Base-by-base conservation (phyloP, 2,329 filamentous ascomycete genomes). In the Colletotrichum destructivum region DNA sequence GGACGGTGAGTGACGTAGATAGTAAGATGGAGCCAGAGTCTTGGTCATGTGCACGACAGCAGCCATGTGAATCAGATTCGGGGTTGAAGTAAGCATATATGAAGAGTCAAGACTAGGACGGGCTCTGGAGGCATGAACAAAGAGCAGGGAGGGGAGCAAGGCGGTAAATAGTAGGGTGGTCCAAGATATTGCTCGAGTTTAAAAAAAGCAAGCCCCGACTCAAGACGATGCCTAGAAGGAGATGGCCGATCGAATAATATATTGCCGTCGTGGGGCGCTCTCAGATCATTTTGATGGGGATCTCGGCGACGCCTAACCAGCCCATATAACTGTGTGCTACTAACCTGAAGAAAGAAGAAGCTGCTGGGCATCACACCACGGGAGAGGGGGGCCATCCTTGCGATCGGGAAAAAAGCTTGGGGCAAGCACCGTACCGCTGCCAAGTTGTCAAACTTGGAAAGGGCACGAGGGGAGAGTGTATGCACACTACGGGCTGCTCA, bases 361-460 rank as follows among this genome's bases (percentile, higher is more conserved):
- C 66, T 26, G 57, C 65, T 47, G 31, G 38, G 59, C 65, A 68
- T 63, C 59, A 56, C 35, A 44, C 62, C 54, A 49, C 46, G 38
- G 46, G 54, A 42, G 44, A 52, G 46, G 46, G 13, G 62, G 59
- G 44, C n/a, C 46, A 66, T 59, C 62, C 62, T 69, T 69, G 66
- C 54, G 42, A 38, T 38, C 23, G 1, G 6, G 31, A 40, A 15
- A 44, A 38, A 62, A 52, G 54, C 47, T 54, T 54, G 35, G 47
- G 47, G 47, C 26, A 26, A 47, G 55, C 55, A 44, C 18, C 42
- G 59, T 31, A 26, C 49, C 49, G 59, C 16, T 40, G 46, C n/a
- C 31, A 51, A 51, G 31, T 26, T 7, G 18, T 11, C 18, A 40
- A 9, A 35, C 31, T 35, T 35, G 31, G 11, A 35, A 35, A 35